A percentile compares a stretch with the other conserved stretches of the same genome.
phyloP scores from a whole-genome alignment of 169 alveolate species.

The Plasmodium fragile region DNA sequence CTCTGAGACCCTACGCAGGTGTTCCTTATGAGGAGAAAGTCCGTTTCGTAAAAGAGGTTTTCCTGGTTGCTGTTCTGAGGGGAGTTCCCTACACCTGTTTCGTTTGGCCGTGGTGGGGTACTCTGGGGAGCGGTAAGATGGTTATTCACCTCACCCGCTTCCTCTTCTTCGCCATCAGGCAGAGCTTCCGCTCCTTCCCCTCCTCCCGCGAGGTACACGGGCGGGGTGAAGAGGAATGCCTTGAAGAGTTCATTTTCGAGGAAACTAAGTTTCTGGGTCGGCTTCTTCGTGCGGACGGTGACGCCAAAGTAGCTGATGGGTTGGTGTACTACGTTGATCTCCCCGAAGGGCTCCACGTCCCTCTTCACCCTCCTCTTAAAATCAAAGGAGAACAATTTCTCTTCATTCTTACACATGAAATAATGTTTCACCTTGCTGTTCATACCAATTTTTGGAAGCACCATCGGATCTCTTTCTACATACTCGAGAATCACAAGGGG shows the following conservation, averaged over 20 bases:
- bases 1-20: neutral
- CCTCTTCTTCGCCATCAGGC: neutral
- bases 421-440: constrained; percentile 65
- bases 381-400: constrained; percentile 34
- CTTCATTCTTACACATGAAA: constrained; percentile 30
- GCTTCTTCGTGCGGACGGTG: constrained; percentile 29
- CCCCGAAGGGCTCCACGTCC: constrained; percentile 62
- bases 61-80: neutral
- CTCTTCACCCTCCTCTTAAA: constrained; percentile 50
- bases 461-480: constrained; percentile 47
- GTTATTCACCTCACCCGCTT: neutral
- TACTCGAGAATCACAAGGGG: constrained; percentile 55
- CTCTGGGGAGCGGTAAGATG: neutral
- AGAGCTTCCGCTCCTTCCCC: neutral
- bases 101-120: neutral
- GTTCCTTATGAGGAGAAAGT: constrained; percentile 61
- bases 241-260: constrained; percentile 57
- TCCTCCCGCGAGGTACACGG: constrained; percentile 11
- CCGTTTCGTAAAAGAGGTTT: constrained; percentile 40
- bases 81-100: neutral
- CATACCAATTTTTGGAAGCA: constrained; percentile 56
- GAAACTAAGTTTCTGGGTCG: constrained; percentile 46
- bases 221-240: constrained; percentile 44
- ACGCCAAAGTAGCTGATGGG: constrained; percentile 61
- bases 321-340: constrained; percentile 39